Base-by-base conservation (phyloP, 305 asterid species). In the Fraxinus floribunda region DNA sequence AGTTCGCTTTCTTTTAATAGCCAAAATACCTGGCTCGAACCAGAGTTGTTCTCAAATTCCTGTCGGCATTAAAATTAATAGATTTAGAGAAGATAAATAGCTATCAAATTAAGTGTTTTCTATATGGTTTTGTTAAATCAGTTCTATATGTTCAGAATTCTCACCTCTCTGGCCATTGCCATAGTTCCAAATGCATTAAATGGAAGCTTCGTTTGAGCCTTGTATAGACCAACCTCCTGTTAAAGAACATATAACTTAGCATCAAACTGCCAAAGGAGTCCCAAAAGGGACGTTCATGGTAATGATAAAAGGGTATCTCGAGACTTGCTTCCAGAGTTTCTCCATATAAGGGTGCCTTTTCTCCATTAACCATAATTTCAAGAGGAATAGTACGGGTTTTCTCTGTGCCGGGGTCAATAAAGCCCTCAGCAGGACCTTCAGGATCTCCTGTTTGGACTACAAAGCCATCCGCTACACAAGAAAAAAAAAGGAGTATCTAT, bases 361-460 rank as follows among this genome's bases (percentile, higher is more conserved):
- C 98, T 81, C 99, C 98, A 11, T 49, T 60, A 66, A 72, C 98
- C 98, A 93, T 96, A 84, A 96, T 90, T 87, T 96, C 99, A 71
- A 96, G 89, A 84, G 99, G 98, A 76, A 96, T 10, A 15, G 93
- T 93, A 11, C 99, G 97, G 20, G 89, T 87, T 81, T 94, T 96
- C 87, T 89, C 99, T 0, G 98, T 92, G 76, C 98, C 94, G 35
- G 99, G 99, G 81, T 96, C 98, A 75, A 96, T 89, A 86, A 96
- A 96, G 60, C 99, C 99, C 85, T 96, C 99, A 3, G 98, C 97
- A 0, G 99, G 99, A 52, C 99, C 99, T 83, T 93, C 98, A 24
- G 99, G 99, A 87, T 96, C 98, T 78, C 99, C 99, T 4, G 98
- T 96, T 91, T 96, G 99, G 68, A 96, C 98, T 5, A 96, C 99